Base-by-base conservation (phyloP, 208 protist species). In the Porcisia deanei region DNA sequence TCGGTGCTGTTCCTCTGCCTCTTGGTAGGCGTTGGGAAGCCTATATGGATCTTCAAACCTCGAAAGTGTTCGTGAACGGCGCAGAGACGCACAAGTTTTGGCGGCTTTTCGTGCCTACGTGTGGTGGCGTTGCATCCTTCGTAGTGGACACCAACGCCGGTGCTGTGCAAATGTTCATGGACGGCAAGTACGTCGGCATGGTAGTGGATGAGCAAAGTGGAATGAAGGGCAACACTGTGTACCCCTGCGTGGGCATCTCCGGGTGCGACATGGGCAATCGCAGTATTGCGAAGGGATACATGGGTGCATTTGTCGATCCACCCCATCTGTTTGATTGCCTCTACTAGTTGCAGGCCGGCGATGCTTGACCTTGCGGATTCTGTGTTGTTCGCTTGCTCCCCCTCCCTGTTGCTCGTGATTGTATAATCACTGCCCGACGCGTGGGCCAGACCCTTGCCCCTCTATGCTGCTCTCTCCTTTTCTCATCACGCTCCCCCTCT, bases 121-220 rank as follows among this genome's bases (percentile, higher is more conserved):
- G 84, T 68, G 94, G 94, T 18, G 90, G 81, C 12, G 68, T 88
- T 30, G 84, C 92, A 68, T 85, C 85, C 12, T 97, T 96, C 73
- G 80, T 96, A 52, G 88, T 95, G n/a, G 87, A 97, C 81, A 97
- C 89, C 22, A 71, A 96, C 71, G 76, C 79, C 22, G 94, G 94
- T 37, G 79, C 88, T 9, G 88, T 96, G 66, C 90, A 95, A 77
- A 77, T 97, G 25, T 97, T 91, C 69, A 85, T 96, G 30, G 86
- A 96, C 75, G 79, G 82, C 71, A 82, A 88, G 68, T 97, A 96
- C 76, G 81, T 81, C 14, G 94, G 94, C 43, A 71, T 94, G 64
- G 78, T 95, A 49, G 87, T 95, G 64, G 89, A 95, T 41, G 71
- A 58, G 52, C 63, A 64, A 41, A 69, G 79, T 34, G 83, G 77